Evolutionary conservation across 495 filamentous ascomycete species (phyloP).

Genomic region (Talaromyces adpressus): DNA sequence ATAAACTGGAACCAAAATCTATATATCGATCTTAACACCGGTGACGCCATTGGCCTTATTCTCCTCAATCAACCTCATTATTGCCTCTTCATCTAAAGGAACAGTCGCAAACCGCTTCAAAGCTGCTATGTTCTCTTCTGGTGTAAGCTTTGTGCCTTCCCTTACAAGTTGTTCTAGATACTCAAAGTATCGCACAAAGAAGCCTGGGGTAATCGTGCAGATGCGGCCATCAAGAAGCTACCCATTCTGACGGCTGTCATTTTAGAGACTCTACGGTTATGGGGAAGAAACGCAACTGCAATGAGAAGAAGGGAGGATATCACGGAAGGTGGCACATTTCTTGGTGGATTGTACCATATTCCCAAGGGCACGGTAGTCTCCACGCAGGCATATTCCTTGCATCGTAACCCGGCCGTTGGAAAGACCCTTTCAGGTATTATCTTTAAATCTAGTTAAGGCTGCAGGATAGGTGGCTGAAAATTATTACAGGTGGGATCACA

Average conservation of each 20-base stretch:
- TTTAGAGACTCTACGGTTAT: neutral
- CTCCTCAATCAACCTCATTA: neutral
- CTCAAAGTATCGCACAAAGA: neutral
- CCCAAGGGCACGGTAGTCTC: conserved; percentile 24
- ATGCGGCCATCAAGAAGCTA: neutral
- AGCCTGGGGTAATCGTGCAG: neutral
- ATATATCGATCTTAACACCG: neutral
- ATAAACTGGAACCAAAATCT: too few species aligned
- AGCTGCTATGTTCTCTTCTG: neutral
- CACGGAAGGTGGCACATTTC: neutral
- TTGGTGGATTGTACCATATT: conserved; percentile 12
- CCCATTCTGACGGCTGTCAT: neutral
- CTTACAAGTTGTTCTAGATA: neutral
- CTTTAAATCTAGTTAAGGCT: neutral
- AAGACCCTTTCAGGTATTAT: neutral
- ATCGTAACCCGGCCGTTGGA: conserved; percentile 20
- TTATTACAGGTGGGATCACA: neutral
- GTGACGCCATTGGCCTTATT: neutral
- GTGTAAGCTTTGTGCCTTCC: neutral
- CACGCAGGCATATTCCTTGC: conserved; percentile 39
- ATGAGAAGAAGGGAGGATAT: neutral
- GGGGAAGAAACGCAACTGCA: neutral
- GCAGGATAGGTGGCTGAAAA: neutral
- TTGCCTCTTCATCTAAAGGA: neutral
- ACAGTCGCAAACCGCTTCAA: neutral